Conservation (phyloP, 352 stramenopile genomes). For the Phytophthora chlamydospora region DNA sequence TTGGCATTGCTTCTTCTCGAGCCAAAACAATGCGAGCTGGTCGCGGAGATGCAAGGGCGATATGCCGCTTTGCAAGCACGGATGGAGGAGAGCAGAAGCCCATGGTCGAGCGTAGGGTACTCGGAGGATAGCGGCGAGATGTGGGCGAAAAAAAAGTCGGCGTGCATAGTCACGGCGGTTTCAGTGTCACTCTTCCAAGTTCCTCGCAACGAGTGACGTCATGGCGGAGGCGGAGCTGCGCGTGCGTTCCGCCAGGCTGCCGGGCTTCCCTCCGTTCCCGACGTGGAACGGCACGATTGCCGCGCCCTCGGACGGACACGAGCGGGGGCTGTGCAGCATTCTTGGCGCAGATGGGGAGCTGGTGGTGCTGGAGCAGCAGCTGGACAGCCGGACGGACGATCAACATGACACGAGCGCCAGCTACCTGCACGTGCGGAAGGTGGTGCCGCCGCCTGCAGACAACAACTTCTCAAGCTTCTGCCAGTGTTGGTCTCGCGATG, state of each 20-base stretch:
- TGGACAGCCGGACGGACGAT: neutral
- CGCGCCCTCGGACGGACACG: neutral
- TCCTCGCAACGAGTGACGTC: neutral
- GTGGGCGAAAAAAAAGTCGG: neutral
- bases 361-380: constrained; percentile 42
- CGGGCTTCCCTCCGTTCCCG: constrained; percentile 52
- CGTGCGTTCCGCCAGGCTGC: constrained; percentile 43
- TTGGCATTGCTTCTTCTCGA: no score
- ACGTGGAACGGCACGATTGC: constrained; percentile 66
- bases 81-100: constrained; percentile 18
- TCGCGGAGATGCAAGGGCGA: neutral
- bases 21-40: no score
- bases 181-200: constrained; percentile 9
- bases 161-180: constrained; percentile 15
- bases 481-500: constrained; percentile 57
- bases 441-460: constrained; percentile 29
- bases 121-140: neutral
- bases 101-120: constrained; percentile 4
- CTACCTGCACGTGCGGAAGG: constrained; percentile 37
- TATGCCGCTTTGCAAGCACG: neutral
- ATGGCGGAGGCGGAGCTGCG: constrained; percentile 40
- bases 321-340: constrained; percentile 43
- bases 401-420: constrained; percentile 8
- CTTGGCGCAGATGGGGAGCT: constrained; percentile 58
- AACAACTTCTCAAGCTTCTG: constrained; percentile 42